Base-by-base conservation (phyloP, 2,329 filamentous ascomycete species). In the Cercospora citrullina region DNA sequence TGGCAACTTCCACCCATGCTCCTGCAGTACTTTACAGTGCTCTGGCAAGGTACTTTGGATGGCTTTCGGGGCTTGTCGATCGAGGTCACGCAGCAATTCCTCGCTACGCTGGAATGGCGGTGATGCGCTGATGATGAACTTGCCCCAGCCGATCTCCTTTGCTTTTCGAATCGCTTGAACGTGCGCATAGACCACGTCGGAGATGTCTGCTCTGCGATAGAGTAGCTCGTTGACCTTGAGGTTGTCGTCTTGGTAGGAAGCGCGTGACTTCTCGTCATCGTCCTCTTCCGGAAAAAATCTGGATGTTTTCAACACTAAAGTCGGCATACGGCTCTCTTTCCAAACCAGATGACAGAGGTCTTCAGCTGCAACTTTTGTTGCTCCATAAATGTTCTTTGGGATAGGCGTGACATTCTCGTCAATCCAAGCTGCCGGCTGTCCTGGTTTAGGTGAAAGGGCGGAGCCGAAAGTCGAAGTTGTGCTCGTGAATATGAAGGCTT, bases 301-400 rank as follows among this genome's bases (percentile, higher is more conserved):
- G 60, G 79, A 81, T 2, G 80, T 81, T n/a, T 83, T 80, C 8
- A 85, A 77, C 5, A 85, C 76, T 0, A 85, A 45, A 0, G 81
- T 75, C 0, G 83, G 82, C 69, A 85, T 71, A 1, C 71, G 68
- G 0, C 76, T 77, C 64, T 83, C 78, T 12, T 72, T 71, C 51
- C 83, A 80, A 1, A 82, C 68, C 5, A 85, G 77, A 12, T 74
- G 76, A 71, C 83, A 85, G 31, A 85, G 66, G 61, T 84, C 82
- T 68, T 85, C 84, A 4, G 84, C 84, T 1, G 82, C 81, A 16
- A 79, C 76, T 60, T 85, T 85, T 18, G 83, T 85, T 3, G 79
- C 78, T 64, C 84, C 84, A 69, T 63, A 76, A 42, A 71, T 72
- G 58, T 72, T 72, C 65, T 72, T 72, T 5, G 71, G 71, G 4